These are phyloP conservation scores for Allium fistulosum DNA, from an alignment of 106 monocot species.

Conservation along the genomic window DNA sequence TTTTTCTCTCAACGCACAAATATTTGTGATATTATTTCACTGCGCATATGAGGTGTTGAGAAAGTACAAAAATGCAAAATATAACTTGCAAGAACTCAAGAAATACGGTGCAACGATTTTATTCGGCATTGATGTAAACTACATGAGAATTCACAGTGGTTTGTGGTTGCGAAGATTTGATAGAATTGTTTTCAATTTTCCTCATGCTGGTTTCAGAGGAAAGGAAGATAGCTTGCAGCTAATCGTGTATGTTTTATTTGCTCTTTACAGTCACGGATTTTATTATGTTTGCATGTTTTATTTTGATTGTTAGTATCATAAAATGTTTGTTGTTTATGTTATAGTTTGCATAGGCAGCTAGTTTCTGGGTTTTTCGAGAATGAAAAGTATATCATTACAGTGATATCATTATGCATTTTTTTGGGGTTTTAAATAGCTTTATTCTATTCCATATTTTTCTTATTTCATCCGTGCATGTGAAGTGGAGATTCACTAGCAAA, in stretches of 20 bases:
- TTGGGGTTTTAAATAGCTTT: too few species aligned
- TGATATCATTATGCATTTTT: too few species aligned
- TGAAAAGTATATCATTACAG: conserved; percentile 28
- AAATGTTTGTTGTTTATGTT: not conserved
- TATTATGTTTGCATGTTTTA: not conserved
- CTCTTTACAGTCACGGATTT: not conserved
- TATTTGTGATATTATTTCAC: too few species aligned
- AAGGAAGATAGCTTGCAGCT: conserved; percentile 16
- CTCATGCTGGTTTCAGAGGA: conserved; percentile 51
- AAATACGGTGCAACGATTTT: conserved; percentile 38
- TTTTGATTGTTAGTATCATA: not conserved
- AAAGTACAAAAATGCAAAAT: conserved; percentile 35
- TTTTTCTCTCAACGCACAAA: not conserved
- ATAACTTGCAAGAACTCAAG: conserved; percentile 33
- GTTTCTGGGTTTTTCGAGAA: conserved; percentile 28
- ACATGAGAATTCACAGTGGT: conserved; percentile 34
- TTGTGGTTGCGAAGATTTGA: conserved; percentile 35
- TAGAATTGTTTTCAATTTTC: conserved; percentile 56
- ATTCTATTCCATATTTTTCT: too few species aligned
- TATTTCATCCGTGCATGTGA: too few species aligned
- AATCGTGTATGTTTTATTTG: conserved; percentile 17
- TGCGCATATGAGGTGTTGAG: conserved; percentile 18
- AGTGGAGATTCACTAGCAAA: too few species aligned
- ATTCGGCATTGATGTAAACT: conserved; percentile 43
- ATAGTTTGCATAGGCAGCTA: conserved; percentile 31